phyloP scores from a whole-genome alignment of 495 filamentous ascomycete genomes.

The Aspergillus bridgeri region DNA sequence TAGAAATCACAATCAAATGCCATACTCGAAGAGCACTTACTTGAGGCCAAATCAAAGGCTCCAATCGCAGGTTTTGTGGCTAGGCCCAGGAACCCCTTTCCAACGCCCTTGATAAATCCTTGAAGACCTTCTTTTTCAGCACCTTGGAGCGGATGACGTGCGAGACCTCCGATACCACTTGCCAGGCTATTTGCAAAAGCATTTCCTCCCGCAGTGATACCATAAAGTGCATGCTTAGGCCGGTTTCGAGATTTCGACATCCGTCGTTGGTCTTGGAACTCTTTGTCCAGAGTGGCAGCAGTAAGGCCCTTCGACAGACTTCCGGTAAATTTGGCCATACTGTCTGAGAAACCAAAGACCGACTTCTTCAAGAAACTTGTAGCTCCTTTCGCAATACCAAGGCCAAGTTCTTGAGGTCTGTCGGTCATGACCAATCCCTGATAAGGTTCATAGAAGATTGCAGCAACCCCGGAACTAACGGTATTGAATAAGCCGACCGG shows the following conservation, averaged over 20 bases:
- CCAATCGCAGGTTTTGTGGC: constrained; percentile 97
- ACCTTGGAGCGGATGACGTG: constrained; percentile 88
- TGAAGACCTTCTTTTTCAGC: constrained; percentile 91
- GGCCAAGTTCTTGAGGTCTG: constrained; percentile 85
- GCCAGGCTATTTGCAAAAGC: constrained; percentile 90
- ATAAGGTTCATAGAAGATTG: constrained; percentile 98
- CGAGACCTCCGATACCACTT: constrained; percentile 87
- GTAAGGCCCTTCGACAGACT: constrained; percentile 95
- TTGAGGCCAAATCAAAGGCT: constrained; percentile 93
- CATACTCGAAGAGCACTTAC: constrained; percentile 25
- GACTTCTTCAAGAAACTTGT: constrained; percentile 98
- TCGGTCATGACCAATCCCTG: constrained; percentile 97
- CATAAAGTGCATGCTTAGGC: constrained; percentile 94
- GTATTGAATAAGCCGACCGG: constrained; percentile 98
- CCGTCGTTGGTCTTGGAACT: constrained; percentile 92
- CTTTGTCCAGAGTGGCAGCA: constrained; percentile 93
- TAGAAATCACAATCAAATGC: constrained; percentile 14
- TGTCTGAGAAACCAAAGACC: constrained; percentile 93
- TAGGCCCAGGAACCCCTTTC: constrained; percentile 87
- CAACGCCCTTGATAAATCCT: constrained; percentile 96
- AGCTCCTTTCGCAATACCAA: constrained; percentile 93
- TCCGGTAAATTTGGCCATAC: constrained; percentile 92
- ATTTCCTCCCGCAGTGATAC: constrained; percentile 92
- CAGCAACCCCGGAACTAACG: constrained; percentile 91
- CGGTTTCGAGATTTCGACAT: constrained; percentile 91